These are phyloP conservation scores for Pyrenophora graminea DNA, from an alignment of 2,329 filamentous ascomycete genomes.

Conservation along the genomic window DNA sequence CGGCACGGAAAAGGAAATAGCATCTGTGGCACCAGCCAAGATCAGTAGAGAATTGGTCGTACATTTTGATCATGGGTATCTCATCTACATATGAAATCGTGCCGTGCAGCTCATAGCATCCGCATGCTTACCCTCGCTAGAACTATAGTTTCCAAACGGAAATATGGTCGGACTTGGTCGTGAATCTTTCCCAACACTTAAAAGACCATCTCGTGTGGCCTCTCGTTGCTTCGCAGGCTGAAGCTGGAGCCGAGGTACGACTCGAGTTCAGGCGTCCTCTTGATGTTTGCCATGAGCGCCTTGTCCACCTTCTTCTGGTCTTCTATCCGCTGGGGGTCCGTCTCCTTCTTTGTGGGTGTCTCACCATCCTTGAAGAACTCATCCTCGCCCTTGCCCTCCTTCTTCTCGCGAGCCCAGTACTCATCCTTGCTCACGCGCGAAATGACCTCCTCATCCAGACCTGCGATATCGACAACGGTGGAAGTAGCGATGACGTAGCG, in stretches of 20 bases:
- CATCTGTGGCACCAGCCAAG: too few relatives aligned
- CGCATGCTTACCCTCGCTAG: constrained; percentile 1
- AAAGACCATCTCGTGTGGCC: constrained; percentile 99
- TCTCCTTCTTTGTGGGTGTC: constrained; percentile 88
- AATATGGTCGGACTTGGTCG: too few relatives aligned
- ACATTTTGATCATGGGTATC: constrained; percentile 17
- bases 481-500: constrained; percentile 92
- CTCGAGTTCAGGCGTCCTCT: constrained; percentile 91
- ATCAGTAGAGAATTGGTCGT: neutral
- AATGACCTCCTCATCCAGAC: constrained; percentile 70
- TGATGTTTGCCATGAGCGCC: constrained; percentile 88
- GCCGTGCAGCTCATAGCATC: constrained; percentile 4
- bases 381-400: constrained; percentile 90
- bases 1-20: too few relatives aligned
- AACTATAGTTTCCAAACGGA: neutral
- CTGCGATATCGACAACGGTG: constrained; percentile 78
- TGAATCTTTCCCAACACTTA: constrained; percentile 45
- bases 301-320: constrained; percentile 99
- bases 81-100: constrained; percentile 20
- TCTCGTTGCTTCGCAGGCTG: constrained; percentile 97
- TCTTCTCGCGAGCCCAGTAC: constrained; percentile 97
- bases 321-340: constrained; percentile 83
- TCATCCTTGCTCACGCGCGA: constrained; percentile 79
- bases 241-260: constrained; percentile 93
- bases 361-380: constrained; percentile 98